These are phyloP conservation scores for Candolleomyces aberdarensis DNA, from an alignment of 768 basidiomycete species.

Conservation along the genomic window DNA sequence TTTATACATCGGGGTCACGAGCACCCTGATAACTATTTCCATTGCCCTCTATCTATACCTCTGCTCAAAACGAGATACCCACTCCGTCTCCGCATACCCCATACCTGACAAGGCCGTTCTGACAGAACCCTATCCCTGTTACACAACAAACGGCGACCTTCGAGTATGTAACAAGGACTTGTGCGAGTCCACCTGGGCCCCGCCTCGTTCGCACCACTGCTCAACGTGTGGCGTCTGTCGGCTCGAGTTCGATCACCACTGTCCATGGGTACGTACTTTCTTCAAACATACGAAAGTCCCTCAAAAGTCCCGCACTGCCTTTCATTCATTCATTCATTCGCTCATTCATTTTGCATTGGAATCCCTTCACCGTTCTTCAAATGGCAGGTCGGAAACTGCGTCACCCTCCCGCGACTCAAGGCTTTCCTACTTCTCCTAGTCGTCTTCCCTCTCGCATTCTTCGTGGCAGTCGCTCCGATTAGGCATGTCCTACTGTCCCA, in stretches of 20 bases:
- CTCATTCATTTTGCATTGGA: neutral
- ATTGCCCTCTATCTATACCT: slow-evolving; percentile 32
- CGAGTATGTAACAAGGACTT: slow-evolving; percentile 29
- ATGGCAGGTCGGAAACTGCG: slow-evolving; percentile 38
- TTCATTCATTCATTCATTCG: neutral
- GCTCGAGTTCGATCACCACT: slow-evolving; percentile 45
- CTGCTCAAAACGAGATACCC: slow-evolving; percentile 28
- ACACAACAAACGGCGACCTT: slow-evolving; percentile 28
- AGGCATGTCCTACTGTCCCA: slow-evolving; percentile 22
- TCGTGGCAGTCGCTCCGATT: slow-evolving; percentile 27
- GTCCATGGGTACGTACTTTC: slow-evolving; percentile 37
- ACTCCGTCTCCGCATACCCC: slow-evolving; percentile 26
- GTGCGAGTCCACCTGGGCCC: slow-evolving; percentile 39
- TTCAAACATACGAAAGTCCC: neutral
- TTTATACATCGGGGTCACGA: slow-evolving; percentile 7
- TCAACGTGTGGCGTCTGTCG: slow-evolving; percentile 43
- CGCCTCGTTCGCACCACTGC: slow-evolving; percentile 43
- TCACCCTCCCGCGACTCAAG: slow-evolving; percentile 35
- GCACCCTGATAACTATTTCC: slow-evolving; percentile 21
- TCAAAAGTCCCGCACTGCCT: neutral
- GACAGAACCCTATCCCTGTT: slow-evolving; percentile 39
- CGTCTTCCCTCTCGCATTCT: slow-evolving; percentile 28
- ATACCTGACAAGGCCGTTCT: slow-evolving; percentile 29
- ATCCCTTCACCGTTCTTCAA: neutral
- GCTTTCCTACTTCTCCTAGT: slow-evolving; percentile 31